A percentile compares a stretch with the other conserved stretches of the same genome.
Conservation (phyloP, 2,329 filamentous ascomycete species). For the Chaetomium strumarium region DNA sequence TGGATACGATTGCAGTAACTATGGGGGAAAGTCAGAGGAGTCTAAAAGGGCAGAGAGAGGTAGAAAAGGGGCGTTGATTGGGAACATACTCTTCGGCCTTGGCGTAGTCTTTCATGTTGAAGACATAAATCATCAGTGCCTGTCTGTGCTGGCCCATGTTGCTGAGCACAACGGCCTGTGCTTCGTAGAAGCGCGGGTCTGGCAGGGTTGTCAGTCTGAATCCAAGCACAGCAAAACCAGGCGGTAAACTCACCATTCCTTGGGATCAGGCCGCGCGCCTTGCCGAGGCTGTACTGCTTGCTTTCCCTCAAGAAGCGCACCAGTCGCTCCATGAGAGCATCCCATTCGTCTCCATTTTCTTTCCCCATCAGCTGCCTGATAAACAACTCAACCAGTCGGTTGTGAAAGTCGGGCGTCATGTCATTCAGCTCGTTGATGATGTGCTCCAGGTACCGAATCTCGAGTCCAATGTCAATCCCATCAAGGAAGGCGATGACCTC, state of each 20-base stretch:
- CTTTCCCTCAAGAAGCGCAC: conserved; percentile 71
- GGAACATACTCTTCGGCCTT: conserved; percentile 83
- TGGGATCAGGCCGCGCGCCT: conserved; percentile 72
- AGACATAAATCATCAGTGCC: conserved; percentile 95
- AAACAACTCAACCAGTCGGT: conserved; percentile 67
- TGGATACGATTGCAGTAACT: conserved; percentile 89
- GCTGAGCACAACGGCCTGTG: conserved; percentile 82
- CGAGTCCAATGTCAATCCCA: conserved; percentile 62
- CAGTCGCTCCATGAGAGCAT: conserved; percentile 58
- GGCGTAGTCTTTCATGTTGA: conserved; percentile 76
- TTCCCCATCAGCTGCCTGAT: conserved; percentile 50
- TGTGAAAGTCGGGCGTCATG: conserved; percentile 78
- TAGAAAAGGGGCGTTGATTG: background rate
- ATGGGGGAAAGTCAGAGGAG: background rate
- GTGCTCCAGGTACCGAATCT: conserved; percentile 82
- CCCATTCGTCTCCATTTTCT: conserved; percentile 42
- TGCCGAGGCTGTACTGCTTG: conserved; percentile 71
- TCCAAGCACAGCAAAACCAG: background rate
- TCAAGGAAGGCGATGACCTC: conserved; percentile 70
- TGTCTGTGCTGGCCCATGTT: conserved; percentile 96
- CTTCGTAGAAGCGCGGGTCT: conserved; percentile 85
- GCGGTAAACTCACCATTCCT: conserved; percentile 58
- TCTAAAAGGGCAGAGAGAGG: background rate
- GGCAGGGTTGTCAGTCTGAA: conserved; percentile 5
- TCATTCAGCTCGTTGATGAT: conserved; percentile 84